Base-by-base conservation (phyloP, 169 alveolate species). In the Theileria luwenshuni region DNA sequence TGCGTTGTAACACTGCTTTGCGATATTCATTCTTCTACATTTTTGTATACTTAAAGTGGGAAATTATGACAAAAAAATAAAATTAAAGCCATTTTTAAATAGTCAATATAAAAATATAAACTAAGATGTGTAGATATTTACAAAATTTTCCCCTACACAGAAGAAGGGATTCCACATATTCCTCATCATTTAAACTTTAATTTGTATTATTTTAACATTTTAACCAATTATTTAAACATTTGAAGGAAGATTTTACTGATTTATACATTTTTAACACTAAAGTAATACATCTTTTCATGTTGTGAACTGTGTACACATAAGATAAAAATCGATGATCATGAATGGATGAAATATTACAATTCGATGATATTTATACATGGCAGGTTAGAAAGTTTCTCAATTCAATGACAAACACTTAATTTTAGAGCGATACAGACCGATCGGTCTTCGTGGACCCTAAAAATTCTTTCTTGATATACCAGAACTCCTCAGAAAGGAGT, bases 351-450 rank as follows among this genome's bases (percentile, higher is more conserved):
- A 60, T 76, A 42, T 73, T 76, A 68, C 54, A 64, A 33, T 76
- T 67, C 71, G 51, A 76, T 52, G 85, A 76, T 61, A 74, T 76
- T 35, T 76, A 67, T 38, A 76, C 74, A 73, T 76, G 85, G 85
- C 77, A 76, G 79, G 85, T 76, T 27, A 23, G 71, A 21, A 13
- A 0, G 12, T 17, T 13, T 12, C 30, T 61, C 48, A 30, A 43
- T 41, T 32, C 1, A 1, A 17, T 23, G 3, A 64, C 35, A 23
- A 23, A 25, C 19, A 1, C 33, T 19, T 7, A 48, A 10, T 70
- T 38, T 47, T 69, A 76, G 85, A 76, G 60, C 58, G 85, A 76
- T 27, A 73, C 43, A 43, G 76, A 76, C 68, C 80, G 69, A 45
- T 35, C 74, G 23, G 74, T 76, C 12, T 68, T 76, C 12, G 79